Evolutionary conservation across 2,329 filamentous ascomycete species (phyloP), one percentile per base, ranked within the genome.

Genomic region (Fusarium sp.): DNA sequence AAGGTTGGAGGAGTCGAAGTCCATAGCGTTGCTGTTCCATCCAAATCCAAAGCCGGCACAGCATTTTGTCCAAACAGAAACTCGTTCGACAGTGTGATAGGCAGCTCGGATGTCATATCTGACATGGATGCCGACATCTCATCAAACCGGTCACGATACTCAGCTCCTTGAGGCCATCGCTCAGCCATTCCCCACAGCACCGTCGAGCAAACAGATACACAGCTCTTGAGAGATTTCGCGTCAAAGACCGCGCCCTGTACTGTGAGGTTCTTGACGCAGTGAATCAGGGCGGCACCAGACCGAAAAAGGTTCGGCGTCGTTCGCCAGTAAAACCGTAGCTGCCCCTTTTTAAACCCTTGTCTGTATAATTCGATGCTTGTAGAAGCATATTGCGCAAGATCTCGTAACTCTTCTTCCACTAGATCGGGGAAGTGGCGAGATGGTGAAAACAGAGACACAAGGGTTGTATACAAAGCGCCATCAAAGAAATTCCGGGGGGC

Each of bases 181-280:
- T 77, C 76, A 6, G 73, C 76, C 76, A 78, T 77, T 1, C 67
- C 76, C 76, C 76, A 77, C 0, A 77, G 57, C 7, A 78, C 59
- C 0, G 75, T 72, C 1, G 62, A 69, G 29, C 76, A 77, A 1
- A 70, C 52, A 14, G 72, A 68, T 11, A 77, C 62, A 1, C 57
- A 40, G 3, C 34, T 62, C 4, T 57, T 58, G 30, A 70, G 18
- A 0, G 68, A 43, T 1, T 56, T 51, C 1, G 29, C 18, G 18
- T 70, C 55, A 3, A 75, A 49, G 0, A 57, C 66, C 1, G 45
- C 49, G 0, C 45, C n/a, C 6, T 30, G 42, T 0, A 57, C 18
- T 1, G 32, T 44, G 1, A 51, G 43, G 5, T 14, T 52, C 18
- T 68, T 68, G 1, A 70, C 51, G 6, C 75, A 77, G 8, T 77